Conservation (phyloP, 1,284 basidiomycete genomes). For the Papiliotrema nemorosa region DNA sequence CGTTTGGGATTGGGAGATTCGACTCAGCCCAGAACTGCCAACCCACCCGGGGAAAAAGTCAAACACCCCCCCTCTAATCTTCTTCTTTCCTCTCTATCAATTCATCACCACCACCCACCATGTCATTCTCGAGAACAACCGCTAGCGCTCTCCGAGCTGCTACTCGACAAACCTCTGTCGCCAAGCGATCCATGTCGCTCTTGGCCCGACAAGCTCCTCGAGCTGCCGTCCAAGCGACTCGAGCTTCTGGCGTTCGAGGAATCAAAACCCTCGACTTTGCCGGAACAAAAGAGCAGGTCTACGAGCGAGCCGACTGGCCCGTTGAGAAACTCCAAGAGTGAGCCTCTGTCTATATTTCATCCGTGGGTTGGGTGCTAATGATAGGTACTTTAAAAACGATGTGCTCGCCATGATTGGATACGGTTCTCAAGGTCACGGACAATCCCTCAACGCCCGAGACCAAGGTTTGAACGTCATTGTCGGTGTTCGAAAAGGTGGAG, state of each 20-base stretch:
- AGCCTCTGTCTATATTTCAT: too few species aligned
- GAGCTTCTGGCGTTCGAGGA: constrained; percentile 61
- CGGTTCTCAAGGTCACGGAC: constrained; percentile 95
- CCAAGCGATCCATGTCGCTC: constrained; percentile 65
- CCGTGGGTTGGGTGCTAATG: not conserved
- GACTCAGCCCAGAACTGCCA: not conserved
- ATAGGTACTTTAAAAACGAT: constrained; percentile 92
- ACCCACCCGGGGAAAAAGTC: not conserved
- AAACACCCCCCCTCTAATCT: not conserved
- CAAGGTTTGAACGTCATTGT: constrained; percentile 98
- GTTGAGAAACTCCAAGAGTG: constrained; percentile 90
- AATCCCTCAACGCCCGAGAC: constrained; percentile 98
- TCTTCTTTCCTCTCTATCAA: not conserved
- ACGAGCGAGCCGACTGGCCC: constrained; percentile 98
- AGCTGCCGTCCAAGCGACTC: constrained; percentile 34
- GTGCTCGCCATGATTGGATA: constrained; percentile 98
- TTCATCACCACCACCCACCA: constrained; percentile 13
- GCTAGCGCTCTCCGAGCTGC: constrained; percentile 54
- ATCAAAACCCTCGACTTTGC: constrained; percentile 98
- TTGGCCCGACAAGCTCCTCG: constrained; percentile 58
- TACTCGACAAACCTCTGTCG: constrained; percentile 38
- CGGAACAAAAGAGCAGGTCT: constrained; percentile 90
- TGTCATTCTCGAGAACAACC: constrained; percentile 46
- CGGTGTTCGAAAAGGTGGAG: constrained; percentile 95
- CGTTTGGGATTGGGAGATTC: too few species aligned